Base-by-base conservation (phyloP, 2,329 filamentous ascomycete species). In the Pseudogymnoascus sp. region DNA sequence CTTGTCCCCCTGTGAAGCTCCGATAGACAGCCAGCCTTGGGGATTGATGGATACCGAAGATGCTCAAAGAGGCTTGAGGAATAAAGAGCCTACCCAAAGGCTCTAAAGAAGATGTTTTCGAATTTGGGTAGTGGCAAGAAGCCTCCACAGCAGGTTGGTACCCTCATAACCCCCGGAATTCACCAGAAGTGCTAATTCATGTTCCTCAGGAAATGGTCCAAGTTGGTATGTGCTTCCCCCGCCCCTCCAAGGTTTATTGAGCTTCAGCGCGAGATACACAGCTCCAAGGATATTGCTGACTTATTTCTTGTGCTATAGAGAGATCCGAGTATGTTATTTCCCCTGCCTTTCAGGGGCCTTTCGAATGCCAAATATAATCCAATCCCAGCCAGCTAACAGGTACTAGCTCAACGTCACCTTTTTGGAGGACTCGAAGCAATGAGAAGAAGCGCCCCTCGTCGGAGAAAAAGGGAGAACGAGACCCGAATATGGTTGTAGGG, bases 201-300 rank as follows among this genome's bases (percentile, higher is more conserved):
- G 35, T 70, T 75, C 71, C 78, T 73, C 80, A 97, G 91, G 94
- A 99, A 83, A 99, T 99, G 94, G 91, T 97, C 70, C 93, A 99
- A 89, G 92, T 99, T 81, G 93, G 94, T 97, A 88, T 83, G 87
- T 89, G 68, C 63, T 74, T 67, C 70, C 70, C 68, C 69, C 67
- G 68, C 67, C 66, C 67, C 62, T 53, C 60, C 59, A 38, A 42
- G 35, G 37, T 16, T 61, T 28, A 23, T 61, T 18, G 60, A 23
- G 60, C 16, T 33, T 56, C 50, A 6, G 25, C 10, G 5, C 50
- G 7, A n/a, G 50, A 18, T 18, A 33, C 50, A 56, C 10, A 56
- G 25, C 50, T 56, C 50, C 50, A 56, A 33, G 62, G 65, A 64
- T 56, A 28, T 59, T 62, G 64, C 69, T 66, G 66, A 66, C 64